Conservation (phyloP, 257 asterid genomes). For the Schizonepeta tenuifolia region DNA sequence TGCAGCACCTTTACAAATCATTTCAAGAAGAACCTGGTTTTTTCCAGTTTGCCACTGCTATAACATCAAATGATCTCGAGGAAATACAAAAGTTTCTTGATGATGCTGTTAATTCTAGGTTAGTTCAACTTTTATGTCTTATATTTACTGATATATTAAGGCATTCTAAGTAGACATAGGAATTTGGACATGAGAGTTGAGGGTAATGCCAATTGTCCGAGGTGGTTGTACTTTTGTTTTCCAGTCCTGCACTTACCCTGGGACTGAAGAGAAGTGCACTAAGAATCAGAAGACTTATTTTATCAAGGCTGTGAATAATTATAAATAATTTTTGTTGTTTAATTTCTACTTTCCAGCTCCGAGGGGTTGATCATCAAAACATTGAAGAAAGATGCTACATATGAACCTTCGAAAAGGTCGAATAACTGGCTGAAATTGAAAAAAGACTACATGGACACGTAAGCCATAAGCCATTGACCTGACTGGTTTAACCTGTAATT, state of each 20-base stretch:
- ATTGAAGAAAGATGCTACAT: constrained; percentile 84
- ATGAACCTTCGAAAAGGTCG: constrained; percentile 94
- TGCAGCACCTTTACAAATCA: constrained; percentile 87
- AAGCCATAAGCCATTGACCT: constrained; percentile 34
- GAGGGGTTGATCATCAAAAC: constrained; percentile 98
- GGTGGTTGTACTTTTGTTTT: too few relatives aligned
- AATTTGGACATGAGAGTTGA: not conserved
- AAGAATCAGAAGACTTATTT: constrained; percentile 12
- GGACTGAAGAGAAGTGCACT: constrained; percentile 2
- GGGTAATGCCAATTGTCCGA: not conserved
- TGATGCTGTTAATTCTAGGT: constrained; percentile 88
- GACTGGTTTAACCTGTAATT: constrained; percentile 26
- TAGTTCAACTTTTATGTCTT: constrained; percentile 23
- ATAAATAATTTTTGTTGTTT: not conserved
- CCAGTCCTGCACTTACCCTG: not conserved
- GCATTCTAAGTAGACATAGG: constrained; percentile 5
- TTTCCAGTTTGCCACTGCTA: constrained; percentile 82
- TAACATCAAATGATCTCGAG: constrained; percentile 88
- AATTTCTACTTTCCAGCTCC: constrained; percentile 53
- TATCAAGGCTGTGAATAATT: constrained; percentile 21
- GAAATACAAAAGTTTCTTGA: constrained; percentile 92
- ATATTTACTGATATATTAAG: constrained; percentile 7
- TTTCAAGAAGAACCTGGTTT: constrained; percentile 80
- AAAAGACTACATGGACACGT: constrained; percentile 94
- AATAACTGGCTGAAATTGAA: constrained; percentile 92